Conservation (phyloP, 1,284 basidiomycete species). For the Tilletia caries region DNA sequence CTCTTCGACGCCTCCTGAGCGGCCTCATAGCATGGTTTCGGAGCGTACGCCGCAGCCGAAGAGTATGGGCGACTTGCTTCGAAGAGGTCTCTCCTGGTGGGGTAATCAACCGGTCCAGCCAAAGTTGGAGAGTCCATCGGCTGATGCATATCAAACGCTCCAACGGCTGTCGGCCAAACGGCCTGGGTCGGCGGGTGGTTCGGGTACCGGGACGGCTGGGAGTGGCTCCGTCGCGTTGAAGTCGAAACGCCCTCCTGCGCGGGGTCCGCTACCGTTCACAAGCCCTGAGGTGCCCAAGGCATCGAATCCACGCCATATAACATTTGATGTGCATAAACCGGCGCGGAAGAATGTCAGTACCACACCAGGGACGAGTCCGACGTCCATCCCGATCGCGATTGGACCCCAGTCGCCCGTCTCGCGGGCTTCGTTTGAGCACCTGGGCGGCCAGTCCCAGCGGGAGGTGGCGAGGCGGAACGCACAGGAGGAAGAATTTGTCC, state of each 20-base stretch:
- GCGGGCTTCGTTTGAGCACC: neutral
- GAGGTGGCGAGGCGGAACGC: neutral
- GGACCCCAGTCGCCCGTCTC: neutral
- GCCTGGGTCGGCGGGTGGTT: neutral
- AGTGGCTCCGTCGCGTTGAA: neutral
- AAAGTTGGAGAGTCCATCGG: neutral
- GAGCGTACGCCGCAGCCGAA: neutral
- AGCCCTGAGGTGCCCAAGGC: conserved; percentile 9
- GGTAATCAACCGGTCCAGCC: neutral
- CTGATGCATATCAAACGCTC: neutral
- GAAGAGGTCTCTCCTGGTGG: conserved; percentile 1
- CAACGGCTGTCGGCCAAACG: neutral
- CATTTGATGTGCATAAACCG: neutral
- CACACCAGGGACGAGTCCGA: neutral
- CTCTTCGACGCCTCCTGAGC: no score
- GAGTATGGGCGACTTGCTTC: neutral
- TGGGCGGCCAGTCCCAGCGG: neutral
- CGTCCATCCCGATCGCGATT: conserved; percentile 6
- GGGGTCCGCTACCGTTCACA: neutral
- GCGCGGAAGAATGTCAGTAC: neutral
- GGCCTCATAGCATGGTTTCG: no score
- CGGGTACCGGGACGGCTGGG: neutral
- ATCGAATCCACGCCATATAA: conserved; percentile 3
- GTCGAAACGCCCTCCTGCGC: neutral
- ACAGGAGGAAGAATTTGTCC: neutral